A percentile compares a stretch with the other conserved stretches of the same genome.
phyloP scores from a whole-genome alignment of 2,329 filamentous ascomycete genomes.

The Lasiodiplodia sp. region DNA sequence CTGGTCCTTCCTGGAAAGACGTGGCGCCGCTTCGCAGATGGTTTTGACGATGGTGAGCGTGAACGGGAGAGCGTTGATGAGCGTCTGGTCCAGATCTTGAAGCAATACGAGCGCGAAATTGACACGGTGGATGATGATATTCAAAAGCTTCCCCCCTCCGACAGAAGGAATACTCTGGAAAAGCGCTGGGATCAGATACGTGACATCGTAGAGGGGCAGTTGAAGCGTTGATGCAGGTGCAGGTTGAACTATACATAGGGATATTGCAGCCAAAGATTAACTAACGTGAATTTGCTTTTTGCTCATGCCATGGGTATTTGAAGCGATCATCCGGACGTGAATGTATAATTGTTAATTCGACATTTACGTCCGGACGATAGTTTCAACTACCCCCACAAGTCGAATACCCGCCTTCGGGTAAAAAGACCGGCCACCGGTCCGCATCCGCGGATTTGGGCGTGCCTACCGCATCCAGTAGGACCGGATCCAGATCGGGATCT shows the following conservation, averaged over 20 bases:
- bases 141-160: constrained; percentile 41
- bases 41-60: constrained; percentile 42
- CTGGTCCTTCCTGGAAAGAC: constrained; percentile 38
- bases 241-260: not conserved
- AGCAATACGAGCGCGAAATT: constrained; percentile 39
- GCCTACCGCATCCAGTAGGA: not conserved
- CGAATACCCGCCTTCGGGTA: no score
- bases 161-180: constrained; percentile 35
- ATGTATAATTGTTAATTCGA: no score
- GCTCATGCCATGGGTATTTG: no score
- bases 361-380: no score
- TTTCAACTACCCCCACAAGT: no score
- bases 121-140: constrained; percentile 35
- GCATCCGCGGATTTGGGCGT: not conserved
- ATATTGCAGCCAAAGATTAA: no score
- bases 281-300: no score
- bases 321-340: no score
- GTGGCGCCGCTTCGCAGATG: constrained; percentile 41
- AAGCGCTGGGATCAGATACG: constrained; percentile 50
- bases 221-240: constrained; percentile 12
- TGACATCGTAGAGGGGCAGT: constrained; percentile 33
- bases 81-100: constrained; percentile 44
- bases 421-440: no score
- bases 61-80: constrained; percentile 48
- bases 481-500: not conserved